Percentiles rank a stretch among this genome's conserved stretches.
Evolutionary conservation across 148 eudicot species (phyloP).

Genomic region (Vaccinium macrocarpon): DNA sequence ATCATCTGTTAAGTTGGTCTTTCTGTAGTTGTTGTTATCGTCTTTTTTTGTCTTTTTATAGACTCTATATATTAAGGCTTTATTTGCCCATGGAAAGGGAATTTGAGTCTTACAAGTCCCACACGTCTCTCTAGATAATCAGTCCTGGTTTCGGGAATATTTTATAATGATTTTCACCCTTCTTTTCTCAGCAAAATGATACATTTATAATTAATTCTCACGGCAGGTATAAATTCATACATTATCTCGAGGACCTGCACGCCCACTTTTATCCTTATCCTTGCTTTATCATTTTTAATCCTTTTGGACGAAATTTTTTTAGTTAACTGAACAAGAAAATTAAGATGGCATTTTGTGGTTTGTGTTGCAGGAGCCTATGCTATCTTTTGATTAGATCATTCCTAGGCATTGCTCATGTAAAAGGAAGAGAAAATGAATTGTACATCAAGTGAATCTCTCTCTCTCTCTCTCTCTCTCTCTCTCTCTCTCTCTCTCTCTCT

Average conservation of each 20-base stretch:
- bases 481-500: too few species aligned
- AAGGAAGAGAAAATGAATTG: background rate
- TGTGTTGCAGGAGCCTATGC: background rate
- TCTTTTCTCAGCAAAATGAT: too few species aligned
- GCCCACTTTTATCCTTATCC: background rate
- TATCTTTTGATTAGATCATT: background rate
- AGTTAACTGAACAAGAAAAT: background rate
- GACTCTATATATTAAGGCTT: background rate
- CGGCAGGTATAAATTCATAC: too few species aligned
- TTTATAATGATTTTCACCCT: too few species aligned
- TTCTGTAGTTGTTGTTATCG: background rate
- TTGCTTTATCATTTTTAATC: too few species aligned
- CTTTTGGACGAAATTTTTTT: too few species aligned
- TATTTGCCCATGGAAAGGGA: background rate
- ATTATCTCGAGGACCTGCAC: background rate
- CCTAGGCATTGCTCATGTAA: background rate
- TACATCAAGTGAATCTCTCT: background rate
- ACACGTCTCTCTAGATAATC: background rate
- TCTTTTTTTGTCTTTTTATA: background rate
- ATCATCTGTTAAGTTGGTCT: conserved; percentile 1
- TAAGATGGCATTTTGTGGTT: background rate
- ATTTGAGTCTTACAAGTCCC: background rate
- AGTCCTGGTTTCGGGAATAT: background rate
- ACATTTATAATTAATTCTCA: too few species aligned
- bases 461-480: too few species aligned